Evolutionary conservation across 768 basidiomycete genomes (phyloP), one percentile per base, ranked within the genome.

Genomic region (Mycena belliarum): DNA sequence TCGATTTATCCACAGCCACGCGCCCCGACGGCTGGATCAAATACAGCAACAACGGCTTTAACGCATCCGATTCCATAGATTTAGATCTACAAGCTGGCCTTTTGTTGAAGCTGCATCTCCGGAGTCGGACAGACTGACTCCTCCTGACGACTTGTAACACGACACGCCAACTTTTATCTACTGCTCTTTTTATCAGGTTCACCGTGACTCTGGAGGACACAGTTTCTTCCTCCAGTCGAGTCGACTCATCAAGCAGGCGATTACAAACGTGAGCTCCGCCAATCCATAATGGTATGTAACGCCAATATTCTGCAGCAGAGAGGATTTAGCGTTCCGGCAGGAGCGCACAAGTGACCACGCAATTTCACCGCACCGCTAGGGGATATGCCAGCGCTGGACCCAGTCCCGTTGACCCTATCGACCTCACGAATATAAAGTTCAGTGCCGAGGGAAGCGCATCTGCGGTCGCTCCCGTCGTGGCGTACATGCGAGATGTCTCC

Each of bases 271-370:
- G 18, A 76, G 73, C n/a, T 75, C 74, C 18, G 72, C 74, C 68
- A 59, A 75, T 49, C n/a, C n/a, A n/a, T n/a, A n/a, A 21, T 80
- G 44, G 76, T 77, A 42, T 80, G 79, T 69, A 79, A 81, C 55
- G 74, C 67, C 62, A 72, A 60, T 40, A 64, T 71, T 64, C 64
- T 73, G 23, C 70, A 72, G 50, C 76, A 66, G 28, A 59, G 65
- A 3, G 65, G 76, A 26, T 73, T 79, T 59, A 50, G 59, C 9
- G 75, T 76, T 9, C 67, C 77, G 4, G 78, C 79, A 32, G 79
- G 79, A 4, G 63, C 72, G 1, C 60, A n/a, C n/a, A 65, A 42
- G 69, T 79, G 18, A 75, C 75, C 14, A 73, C 77, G 11, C 70
- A 79, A 50, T 79, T 74, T 69, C 76, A 78, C 59, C 74, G 75